These are phyloP conservation scores for Aureobasidium lini DNA, from an alignment of 2,329 filamentous ascomycete genomes.

Conservation along the genomic window DNA sequence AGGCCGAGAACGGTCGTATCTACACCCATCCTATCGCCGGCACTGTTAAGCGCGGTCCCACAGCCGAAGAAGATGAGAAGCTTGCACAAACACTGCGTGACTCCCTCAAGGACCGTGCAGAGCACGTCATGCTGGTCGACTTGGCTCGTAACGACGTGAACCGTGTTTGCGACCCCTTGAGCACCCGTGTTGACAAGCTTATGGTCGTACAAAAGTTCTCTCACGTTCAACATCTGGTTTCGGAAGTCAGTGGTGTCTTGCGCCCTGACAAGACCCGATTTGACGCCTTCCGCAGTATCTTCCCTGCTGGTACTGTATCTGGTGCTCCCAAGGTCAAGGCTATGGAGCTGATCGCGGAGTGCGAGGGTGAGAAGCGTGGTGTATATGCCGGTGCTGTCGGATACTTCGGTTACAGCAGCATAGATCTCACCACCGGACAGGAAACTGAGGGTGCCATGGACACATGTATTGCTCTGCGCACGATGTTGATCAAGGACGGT, in stretches of 20 bases:
- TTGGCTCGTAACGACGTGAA: conserved; percentile 95
- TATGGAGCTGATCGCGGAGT: conserved; percentile 93
- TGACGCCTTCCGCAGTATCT: conserved; percentile 89
- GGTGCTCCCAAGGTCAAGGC: conserved; percentile 93
- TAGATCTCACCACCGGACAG: conserved; percentile 51
- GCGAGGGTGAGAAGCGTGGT: conserved; percentile 88
- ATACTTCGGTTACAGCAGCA: conserved; percentile 82
- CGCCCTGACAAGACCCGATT: conserved; percentile 79
- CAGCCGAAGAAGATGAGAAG: conserved; percentile 69
- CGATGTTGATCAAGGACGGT: conserved; percentile 89
- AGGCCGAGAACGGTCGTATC: conserved; percentile 76
- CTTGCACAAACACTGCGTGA: conserved; percentile 69
- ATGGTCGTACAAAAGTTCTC: conserved; percentile 95
- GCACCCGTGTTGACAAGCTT: conserved; percentile 82
- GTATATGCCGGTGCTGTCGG: conserved; percentile 94
- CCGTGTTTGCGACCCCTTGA: conserved; percentile 82
- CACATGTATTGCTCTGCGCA: conserved; percentile 73
- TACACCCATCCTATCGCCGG: conserved; percentile 97
- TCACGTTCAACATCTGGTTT: conserved; percentile 95
- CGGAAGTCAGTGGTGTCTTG: conserved; percentile 87
- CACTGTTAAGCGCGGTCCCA: conserved; percentile 80
- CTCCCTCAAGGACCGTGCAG: conserved; percentile 84
- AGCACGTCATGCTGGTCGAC: conserved; percentile 97
- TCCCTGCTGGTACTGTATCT: conserved; percentile 91
- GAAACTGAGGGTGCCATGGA: conserved; percentile 82